phyloP scores from a whole-genome alignment of 192 early-diverging fungal species.

The Rhizoclosmatium sp. region DNA sequence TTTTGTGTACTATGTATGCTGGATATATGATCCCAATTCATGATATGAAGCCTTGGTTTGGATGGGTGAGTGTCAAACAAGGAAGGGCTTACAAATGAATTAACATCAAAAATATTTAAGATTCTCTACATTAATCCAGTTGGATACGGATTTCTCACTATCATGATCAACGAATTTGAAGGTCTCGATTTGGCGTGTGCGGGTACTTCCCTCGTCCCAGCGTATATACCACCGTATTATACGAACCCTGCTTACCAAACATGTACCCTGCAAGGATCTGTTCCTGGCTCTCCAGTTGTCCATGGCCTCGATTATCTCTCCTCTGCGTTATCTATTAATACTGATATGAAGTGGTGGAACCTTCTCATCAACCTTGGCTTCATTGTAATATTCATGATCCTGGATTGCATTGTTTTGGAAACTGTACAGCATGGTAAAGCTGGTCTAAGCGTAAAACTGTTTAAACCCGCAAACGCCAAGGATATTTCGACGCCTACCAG shows the following conservation, averaged over 20 bases:
- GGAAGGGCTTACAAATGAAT: background rate
- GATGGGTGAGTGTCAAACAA: conserved; percentile 41
- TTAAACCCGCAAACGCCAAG: background rate
- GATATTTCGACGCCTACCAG: background rate
- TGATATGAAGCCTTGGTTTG: conserved; percentile 70
- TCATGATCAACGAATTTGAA: conserved; percentile 69
- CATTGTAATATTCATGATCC: background rate
- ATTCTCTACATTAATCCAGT: conserved; percentile 73
- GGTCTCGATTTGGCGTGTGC: conserved; percentile 44
- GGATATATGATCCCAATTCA: conserved; percentile 70
- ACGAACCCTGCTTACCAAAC: conserved; percentile 60
- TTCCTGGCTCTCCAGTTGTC: conserved; percentile 63
- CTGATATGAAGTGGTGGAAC: conserved; percentile 57
- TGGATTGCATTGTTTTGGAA: conserved; percentile 14
- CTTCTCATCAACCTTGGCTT: conserved; percentile 37
- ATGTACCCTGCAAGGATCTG: conserved; percentile 72
- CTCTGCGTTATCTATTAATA: conserved; percentile 60
- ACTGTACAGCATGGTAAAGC: conserved; percentile 33
- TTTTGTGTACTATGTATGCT: conserved; percentile 62
- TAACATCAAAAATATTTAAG: background rate
- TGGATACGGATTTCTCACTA: conserved; percentile 63
- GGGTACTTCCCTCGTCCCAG: conserved; percentile 47
- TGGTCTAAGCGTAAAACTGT: conserved; percentile 18
- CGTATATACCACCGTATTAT: conserved; percentile 51
- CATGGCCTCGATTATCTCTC: conserved; percentile 69